These are phyloP conservation scores for Phytophthora quininea DNA, from an alignment of 352 stramenopile genomes.

Conservation along the genomic window DNA sequence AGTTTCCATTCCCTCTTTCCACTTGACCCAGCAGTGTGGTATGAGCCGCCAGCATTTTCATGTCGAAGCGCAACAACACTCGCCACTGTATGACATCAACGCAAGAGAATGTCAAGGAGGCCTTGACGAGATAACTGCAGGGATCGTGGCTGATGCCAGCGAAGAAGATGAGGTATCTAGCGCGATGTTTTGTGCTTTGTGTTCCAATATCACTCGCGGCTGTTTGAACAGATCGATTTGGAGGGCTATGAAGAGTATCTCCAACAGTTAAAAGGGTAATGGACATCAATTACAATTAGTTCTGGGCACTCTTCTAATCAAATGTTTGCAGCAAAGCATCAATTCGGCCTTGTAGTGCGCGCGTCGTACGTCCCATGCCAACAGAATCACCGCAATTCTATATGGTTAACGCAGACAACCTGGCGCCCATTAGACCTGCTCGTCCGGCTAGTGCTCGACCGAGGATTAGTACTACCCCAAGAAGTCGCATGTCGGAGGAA, in stretches of 20 bases:
- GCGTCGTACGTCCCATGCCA: slow-evolving; percentile 39
- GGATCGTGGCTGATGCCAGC: slow-evolving; percentile 4
- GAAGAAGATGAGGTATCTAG: slow-evolving; percentile 30
- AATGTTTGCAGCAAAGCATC: slow-evolving; percentile 35
- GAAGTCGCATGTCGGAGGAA: slow-evolving; percentile 1
- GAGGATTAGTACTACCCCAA: slow-evolving; percentile 24
- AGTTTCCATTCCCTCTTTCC: slow-evolving; percentile 11
- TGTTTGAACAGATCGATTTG: slow-evolving; percentile 50
- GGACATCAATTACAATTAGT: background rate
- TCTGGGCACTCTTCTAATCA: background rate
- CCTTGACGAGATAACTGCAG: background rate
- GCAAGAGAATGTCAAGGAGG: slow-evolving; percentile 1
- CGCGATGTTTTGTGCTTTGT: no score
- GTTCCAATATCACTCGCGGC: background rate
- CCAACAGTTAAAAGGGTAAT: slow-evolving; percentile 51
- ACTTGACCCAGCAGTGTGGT: background rate
- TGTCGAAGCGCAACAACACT: slow-evolving; percentile 5
- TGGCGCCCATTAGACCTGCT: slow-evolving; percentile 25
- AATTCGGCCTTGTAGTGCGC: slow-evolving; percentile 47
- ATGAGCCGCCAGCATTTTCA: slow-evolving; percentile 23
- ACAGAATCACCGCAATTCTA: slow-evolving; percentile 62
- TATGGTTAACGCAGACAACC: slow-evolving; percentile 55
- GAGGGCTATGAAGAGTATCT: slow-evolving; percentile 71
- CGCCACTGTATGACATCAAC: slow-evolving; percentile 7
- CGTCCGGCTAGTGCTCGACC: slow-evolving; percentile 55